Base-by-base conservation (phyloP, 495 filamentous ascomycete genomes). In the Coniosporium apollinis region DNA sequence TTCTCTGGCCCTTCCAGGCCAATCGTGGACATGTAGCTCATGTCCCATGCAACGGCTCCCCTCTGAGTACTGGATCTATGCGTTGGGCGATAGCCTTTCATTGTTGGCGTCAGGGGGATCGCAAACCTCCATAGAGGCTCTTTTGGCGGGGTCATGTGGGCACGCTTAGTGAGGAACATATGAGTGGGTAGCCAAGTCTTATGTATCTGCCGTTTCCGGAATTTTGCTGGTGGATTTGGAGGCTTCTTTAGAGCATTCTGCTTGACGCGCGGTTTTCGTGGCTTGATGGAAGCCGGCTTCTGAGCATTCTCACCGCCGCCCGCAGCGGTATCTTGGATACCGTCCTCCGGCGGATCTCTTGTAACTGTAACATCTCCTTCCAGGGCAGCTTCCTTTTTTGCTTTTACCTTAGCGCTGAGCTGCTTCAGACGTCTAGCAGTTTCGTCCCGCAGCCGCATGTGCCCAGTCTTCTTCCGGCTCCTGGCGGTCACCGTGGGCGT, bases 111-210 rank as follows among this genome's bases (percentile, higher is more conserved):
- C 30, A 92, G 50, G 0, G 86, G 82, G 19, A 97, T 55, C 0
- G 82, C 70, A 56, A 94, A 94, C 26, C 85, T 67, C 89, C 89
- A 97, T 17, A 91, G 58, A 2, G 85, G 76, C 32, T 80, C 66
- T 39, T 65, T 74, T 1, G 80, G 75, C 9, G 70, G 68, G 1
- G 81, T 79, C 79, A 97, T 91, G 36, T 66, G 74, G 4, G 89
- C 87, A 29, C 89, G 64, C 49, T 97, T 96, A 11, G 86, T 78
- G 60, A 94, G 89, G 62, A 74, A 97, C 35, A 94, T 54, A 49
- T 97, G 89, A 13, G 89, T 94, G 2, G 89, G 91, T 3, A 97
- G 65, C 89, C 89, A 96, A 0, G 75, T 79, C 62, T 97, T 97
- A 52, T 78, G 67, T 21, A 72, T 54, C 53, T 97, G 89, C 1